Evolutionary conservation across 805 yeast genomes (phyloP).

Genomic region (Aciculoconidium aculeatum): DNA sequence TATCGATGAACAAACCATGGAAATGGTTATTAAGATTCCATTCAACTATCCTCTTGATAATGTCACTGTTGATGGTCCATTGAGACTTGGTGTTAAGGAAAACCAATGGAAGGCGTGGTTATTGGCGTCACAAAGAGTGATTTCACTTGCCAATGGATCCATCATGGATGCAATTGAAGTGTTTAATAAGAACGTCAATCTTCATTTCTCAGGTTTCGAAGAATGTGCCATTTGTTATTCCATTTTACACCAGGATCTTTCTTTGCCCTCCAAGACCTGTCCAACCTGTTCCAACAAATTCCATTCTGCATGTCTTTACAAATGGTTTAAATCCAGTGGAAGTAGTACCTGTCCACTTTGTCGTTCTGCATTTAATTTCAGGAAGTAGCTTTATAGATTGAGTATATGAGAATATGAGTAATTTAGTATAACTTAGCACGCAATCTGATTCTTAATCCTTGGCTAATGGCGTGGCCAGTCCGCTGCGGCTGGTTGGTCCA

Average conservation of each 20-base stretch:
- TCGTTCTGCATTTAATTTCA: conserved; percentile 57
- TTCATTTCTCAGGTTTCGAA: conserved; percentile 89
- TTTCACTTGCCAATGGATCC: conserved; percentile 69
- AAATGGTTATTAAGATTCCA: conserved; percentile 72
- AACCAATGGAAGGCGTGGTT: conserved; percentile 94
- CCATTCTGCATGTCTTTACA: conserved; percentile 92
- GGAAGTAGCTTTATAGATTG: too few relatives aligned
- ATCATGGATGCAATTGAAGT: conserved; percentile 62
- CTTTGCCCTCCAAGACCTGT: conserved; percentile 85
- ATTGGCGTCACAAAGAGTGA: conserved; percentile 79
- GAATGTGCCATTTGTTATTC: conserved; percentile 98
- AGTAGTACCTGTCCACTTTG: conserved; percentile 93
- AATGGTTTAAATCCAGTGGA: conserved; percentile 96
- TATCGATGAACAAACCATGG: conserved; percentile 85
- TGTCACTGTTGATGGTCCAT: conserved; percentile 70
- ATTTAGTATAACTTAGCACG: too few relatives aligned
- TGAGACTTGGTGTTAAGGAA: conserved; percentile 83
- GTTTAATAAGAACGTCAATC: conserved; percentile 66
- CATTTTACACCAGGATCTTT: conserved; percentile 81
- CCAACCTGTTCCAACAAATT: conserved; percentile 88
- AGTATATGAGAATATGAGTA: too few relatives aligned
- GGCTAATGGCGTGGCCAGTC: too few relatives aligned
- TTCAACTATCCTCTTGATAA: conserved; percentile 69
- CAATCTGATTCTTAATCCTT: too few relatives aligned
- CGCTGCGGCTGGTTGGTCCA: too few relatives aligned